A percentile compares a stretch with the other conserved stretches of the same genome.
phyloP scores from a whole-genome alignment of 2,329 filamentous ascomycete genomes.

The Pyricularia sp. region DNA sequence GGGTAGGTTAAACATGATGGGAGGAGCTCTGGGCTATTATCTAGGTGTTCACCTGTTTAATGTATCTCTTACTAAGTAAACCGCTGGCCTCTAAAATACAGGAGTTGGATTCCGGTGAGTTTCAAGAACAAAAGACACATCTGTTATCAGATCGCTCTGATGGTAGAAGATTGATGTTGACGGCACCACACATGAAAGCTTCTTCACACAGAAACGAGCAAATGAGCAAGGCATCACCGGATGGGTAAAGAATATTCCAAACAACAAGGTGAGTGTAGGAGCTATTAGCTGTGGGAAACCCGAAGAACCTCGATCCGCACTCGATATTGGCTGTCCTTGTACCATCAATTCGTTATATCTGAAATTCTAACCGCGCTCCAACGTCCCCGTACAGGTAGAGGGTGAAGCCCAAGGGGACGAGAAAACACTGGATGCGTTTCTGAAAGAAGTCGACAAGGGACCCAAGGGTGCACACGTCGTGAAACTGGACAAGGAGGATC shows the following conservation, averaged over 20 bases:
- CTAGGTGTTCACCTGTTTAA: not conserved
- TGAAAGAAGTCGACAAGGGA: slow-evolving; percentile 63
- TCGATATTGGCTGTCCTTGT: not conserved
- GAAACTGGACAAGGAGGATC: slow-evolving; percentile 56
- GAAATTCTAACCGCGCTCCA: not conserved
- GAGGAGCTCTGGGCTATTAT: not conserved
- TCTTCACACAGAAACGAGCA: slow-evolving; percentile 42
- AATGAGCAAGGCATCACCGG: slow-evolving; percentile 38
- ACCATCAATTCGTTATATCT: not conserved
- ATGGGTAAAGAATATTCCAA: slow-evolving; percentile 47
- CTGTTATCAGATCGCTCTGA: too few species aligned
- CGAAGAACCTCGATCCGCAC: too few species aligned
- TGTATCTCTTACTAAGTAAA: not conserved
- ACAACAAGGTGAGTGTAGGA: slow-evolving; percentile 32
- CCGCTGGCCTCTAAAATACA: slow-evolving; percentile 12
- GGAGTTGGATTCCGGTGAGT: slow-evolving; percentile 44
- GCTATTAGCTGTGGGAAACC: not conserved
- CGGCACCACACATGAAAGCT: slow-evolving; percentile 10
- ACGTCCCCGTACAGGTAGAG: slow-evolving; percentile 49
- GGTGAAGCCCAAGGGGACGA: slow-evolving; percentile 75
- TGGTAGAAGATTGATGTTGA: not conserved
- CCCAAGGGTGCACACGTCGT: slow-evolving; percentile 61
- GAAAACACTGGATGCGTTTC: slow-evolving; percentile 51
- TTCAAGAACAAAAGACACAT: not conserved
- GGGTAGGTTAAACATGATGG: slow-evolving; percentile 42